A percentile compares a stretch with the other conserved stretches of the same genome.
Conservation (phyloP, 257 asterid genomes). For the Ilex asprella region DNA sequence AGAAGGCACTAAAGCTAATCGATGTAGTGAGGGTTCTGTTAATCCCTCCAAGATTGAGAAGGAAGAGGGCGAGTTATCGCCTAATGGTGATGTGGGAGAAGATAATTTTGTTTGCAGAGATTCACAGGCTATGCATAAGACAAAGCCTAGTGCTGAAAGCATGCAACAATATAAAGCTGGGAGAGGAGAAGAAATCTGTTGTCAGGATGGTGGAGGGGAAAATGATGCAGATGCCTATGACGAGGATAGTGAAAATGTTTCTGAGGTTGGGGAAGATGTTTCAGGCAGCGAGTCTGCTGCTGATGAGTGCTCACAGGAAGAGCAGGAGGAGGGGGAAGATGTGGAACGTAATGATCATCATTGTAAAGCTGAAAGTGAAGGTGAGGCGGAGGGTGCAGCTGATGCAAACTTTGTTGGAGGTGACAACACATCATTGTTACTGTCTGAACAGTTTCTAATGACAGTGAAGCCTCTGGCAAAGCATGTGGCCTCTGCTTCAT, state of each 20-base stretch:
- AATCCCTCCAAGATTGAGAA: conserved; percentile 78
- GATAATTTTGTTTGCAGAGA: conserved; percentile 60
- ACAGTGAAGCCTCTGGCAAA: conserved; percentile 75
- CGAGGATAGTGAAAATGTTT: conserved; percentile 75
- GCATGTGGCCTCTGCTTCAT: conserved; percentile 38
- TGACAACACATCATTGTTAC: conserved; percentile 44
- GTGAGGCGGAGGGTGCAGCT: conserved; percentile 72
- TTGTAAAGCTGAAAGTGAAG: conserved; percentile 90
- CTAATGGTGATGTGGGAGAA: conserved; percentile 73
- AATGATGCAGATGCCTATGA: conserved; percentile 80
- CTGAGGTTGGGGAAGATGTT: conserved; percentile 78
- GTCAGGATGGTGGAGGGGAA: conserved; percentile 65
- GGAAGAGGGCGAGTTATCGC: conserved; percentile 91
- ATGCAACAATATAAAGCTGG: conserved; percentile 48
- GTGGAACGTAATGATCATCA: conserved; percentile 68
- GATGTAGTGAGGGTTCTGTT: conserved; percentile 34
- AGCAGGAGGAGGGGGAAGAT: conserved; percentile 72
- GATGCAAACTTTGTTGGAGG: conserved; percentile 61
- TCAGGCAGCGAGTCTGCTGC: conserved; percentile 93
- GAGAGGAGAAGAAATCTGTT: conserved; percentile 33
- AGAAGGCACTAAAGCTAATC: conserved; percentile 40
- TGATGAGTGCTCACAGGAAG: conserved; percentile 79
- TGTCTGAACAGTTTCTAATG: conserved; percentile 49
- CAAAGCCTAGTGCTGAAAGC: conserved; percentile 29
- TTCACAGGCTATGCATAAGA: conserved; percentile 37